These are phyloP conservation scores for Phascolomyces articulosus DNA, from an alignment of 371 early-diverging fungal genomes.

Conservation along the genomic window DNA sequence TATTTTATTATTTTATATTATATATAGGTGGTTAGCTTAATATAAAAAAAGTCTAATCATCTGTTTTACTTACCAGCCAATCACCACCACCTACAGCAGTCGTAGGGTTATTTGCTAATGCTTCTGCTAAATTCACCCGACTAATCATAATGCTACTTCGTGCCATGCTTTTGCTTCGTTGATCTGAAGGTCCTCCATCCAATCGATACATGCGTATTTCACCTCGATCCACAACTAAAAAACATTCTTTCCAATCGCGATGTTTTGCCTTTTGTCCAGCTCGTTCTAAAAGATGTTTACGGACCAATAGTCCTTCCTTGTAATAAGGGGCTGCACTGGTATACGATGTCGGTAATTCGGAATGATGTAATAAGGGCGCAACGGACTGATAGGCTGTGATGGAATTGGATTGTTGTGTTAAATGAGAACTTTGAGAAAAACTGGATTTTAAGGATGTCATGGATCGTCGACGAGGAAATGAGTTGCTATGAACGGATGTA, in stretches of 20 bases:
- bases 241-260: slow-evolving; percentile 87
- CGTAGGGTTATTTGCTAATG: not conserved
- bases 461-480: slow-evolving; percentile 22
- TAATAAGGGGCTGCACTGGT: slow-evolving; percentile 46
- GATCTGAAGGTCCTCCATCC: slow-evolving; percentile 39
- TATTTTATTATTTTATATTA: not conserved
- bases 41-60: not conserved
- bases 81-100: slow-evolving; percentile 28
- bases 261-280: slow-evolving; percentile 77
- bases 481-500: slow-evolving; percentile 11
- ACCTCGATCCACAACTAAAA: slow-evolving; percentile 74
- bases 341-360: slow-evolving; percentile 27
- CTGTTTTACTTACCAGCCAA: slow-evolving; percentile 20
- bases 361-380: slow-evolving; percentile 30
- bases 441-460: slow-evolving; percentile 26
- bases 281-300: slow-evolving; percentile 83
- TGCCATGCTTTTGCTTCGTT: slow-evolving; percentile 20
- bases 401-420: slow-evolving; percentile 19
- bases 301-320: slow-evolving; percentile 79
- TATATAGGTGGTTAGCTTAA: too few species aligned
- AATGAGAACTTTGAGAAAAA: slow-evolving; percentile 22
- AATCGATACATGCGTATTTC: slow-evolving; percentile 81
- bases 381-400: slow-evolving; percentile 31
- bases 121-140: slow-evolving; percentile 14
- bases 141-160: slow-evolving; percentile 24